A percentile compares a stretch with the other conserved stretches of the same genome.
These are phyloP conservation scores for Phytophthora boehmeriae DNA, from an alignment of 352 stramenopile species.

Conservation along the genomic window DNA sequence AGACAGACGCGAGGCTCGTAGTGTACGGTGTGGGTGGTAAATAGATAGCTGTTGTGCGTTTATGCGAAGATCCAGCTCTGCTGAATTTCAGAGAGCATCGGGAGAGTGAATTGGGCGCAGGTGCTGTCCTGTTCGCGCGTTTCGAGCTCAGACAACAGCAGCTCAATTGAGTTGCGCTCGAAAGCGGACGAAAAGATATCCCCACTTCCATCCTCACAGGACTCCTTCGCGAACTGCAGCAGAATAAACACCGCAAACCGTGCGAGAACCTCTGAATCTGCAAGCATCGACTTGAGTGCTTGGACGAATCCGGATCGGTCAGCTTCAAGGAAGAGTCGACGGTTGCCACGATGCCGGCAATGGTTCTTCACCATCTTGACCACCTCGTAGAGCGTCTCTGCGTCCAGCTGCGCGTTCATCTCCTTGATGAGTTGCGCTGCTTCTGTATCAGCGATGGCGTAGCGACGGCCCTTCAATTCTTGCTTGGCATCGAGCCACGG, in stretches of 20 bases:
- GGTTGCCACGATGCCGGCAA: conserved; percentile 76
- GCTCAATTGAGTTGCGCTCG: conserved; percentile 62
- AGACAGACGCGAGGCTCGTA: conserved; percentile 18
- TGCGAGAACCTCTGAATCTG: conserved; percentile 54
- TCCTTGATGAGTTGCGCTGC: conserved; percentile 56
- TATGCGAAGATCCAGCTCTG: conserved; percentile 66
- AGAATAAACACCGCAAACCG: conserved; percentile 76
- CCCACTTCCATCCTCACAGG: conserved; percentile 25
- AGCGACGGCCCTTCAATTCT: conserved; percentile 52
- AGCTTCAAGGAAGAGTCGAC: conserved; percentile 55
- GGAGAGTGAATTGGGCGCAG: conserved; percentile 50
- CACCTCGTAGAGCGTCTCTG: conserved; percentile 67
- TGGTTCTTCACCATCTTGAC: conserved; percentile 70
- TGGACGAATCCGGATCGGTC: conserved; percentile 50
- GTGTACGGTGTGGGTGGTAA: conserved; percentile 19
- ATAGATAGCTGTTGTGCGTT: conserved; percentile 13
- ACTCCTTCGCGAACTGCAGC: conserved; percentile 58
- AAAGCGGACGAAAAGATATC: conserved; percentile 63
- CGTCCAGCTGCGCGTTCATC: conserved; percentile 63
- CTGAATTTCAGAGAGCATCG: conserved; percentile 62
- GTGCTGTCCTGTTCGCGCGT: conserved; percentile 28
- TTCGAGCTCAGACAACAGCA: conserved; percentile 50
- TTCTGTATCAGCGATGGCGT: conserved; percentile 59
- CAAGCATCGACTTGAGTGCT: conserved; percentile 71
- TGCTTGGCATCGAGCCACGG: conserved; percentile 64